phyloP scores from a whole-genome alignment of 2,329 filamentous ascomycete genomes.

The Xylogone sp. region DNA sequence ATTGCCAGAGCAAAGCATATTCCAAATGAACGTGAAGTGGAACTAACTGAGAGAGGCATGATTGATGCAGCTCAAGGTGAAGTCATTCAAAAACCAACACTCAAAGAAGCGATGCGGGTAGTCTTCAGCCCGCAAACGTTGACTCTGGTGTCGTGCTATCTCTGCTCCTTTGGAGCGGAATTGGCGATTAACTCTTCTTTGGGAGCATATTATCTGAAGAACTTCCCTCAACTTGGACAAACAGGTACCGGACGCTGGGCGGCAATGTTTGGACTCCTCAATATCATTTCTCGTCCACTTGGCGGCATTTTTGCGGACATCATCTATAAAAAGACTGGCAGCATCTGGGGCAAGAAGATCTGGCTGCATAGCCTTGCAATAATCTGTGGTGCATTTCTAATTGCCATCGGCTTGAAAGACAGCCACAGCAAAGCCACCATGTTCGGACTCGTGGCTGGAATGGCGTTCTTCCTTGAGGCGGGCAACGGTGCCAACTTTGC shows the following conservation, averaged over 20 bases:
- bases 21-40: constrained; percentile 40
- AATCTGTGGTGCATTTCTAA: constrained; percentile 53
- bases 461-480: constrained; percentile 80
- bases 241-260: constrained; percentile 59
- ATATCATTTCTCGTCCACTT: constrained; percentile 62
- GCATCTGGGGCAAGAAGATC: constrained; percentile 62
- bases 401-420: constrained; percentile 62
- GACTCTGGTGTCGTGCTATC: constrained; percentile 53
- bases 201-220: constrained; percentile 54
- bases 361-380: constrained; percentile 54
- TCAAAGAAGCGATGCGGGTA: constrained; percentile 42
- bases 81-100: constrained; percentile 51
- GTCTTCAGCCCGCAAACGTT: constrained; percentile 50
- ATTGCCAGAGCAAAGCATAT: constrained; percentile 32
- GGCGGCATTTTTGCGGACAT: constrained; percentile 55
- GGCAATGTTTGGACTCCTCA: constrained; percentile 73
- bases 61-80: constrained; percentile 51
- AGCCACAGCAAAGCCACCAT: constrained; percentile 60
- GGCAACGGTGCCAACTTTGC: constrained; percentile 85
- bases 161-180: constrained; percentile 61
- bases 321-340: constrained; percentile 27
- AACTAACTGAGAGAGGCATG: constrained; percentile 46
- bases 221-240: constrained; percentile 54
- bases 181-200: constrained; percentile 60
- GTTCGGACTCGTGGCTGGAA: constrained; percentile 71